Evolutionary conservation across 495 filamentous ascomycete species (phyloP).

Genomic region (Hypoxylon fuscum): DNA sequence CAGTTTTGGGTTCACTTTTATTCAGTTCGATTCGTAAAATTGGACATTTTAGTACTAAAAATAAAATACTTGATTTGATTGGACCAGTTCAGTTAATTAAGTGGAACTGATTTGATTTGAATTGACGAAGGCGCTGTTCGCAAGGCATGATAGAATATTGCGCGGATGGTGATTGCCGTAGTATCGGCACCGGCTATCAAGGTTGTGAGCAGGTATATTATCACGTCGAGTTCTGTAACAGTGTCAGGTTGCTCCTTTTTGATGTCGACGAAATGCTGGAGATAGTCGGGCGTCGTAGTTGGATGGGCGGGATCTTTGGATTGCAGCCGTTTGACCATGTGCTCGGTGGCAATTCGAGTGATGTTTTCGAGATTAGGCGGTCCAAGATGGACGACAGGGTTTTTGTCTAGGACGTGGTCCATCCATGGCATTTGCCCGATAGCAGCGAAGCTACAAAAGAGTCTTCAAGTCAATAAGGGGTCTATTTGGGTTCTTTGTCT

Average conservation of each 20-base stretch:
- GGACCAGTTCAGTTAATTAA: no score
- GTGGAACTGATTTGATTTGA: no score
- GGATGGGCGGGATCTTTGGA: slow-evolving; percentile 19
- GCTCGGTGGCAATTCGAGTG: slow-evolving; percentile 10
- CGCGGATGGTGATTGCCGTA: slow-evolving; percentile 58
- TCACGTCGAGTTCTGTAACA: slow-evolving; percentile 30
- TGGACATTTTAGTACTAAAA: no score
- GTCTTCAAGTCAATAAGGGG: not conserved
- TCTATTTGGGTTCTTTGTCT: not conserved
- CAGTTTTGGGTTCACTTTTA: no score
- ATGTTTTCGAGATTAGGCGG: slow-evolving; percentile 37
- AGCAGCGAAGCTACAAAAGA: slow-evolving; percentile 33
- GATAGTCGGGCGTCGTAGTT: slow-evolving; percentile 32
- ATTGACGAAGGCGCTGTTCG: no score
- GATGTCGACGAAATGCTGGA: slow-evolving; percentile 43
- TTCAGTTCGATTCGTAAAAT: no score
- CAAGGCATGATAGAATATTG: slow-evolving; percentile 61
- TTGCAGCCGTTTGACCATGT: slow-evolving; percentile 22
- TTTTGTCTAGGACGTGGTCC: slow-evolving; percentile 58
- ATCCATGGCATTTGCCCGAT: slow-evolving; percentile 58
- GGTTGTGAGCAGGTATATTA: slow-evolving; percentile 45
- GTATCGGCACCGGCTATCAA: slow-evolving; percentile 65
- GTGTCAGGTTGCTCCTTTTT: slow-evolving; percentile 33
- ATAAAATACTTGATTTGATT: no score
- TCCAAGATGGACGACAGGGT: slow-evolving; percentile 50